phyloP scores from a whole-genome alignment of 2,329 filamentous ascomycete genomes.

The Cryphonectria parasitica region DNA sequence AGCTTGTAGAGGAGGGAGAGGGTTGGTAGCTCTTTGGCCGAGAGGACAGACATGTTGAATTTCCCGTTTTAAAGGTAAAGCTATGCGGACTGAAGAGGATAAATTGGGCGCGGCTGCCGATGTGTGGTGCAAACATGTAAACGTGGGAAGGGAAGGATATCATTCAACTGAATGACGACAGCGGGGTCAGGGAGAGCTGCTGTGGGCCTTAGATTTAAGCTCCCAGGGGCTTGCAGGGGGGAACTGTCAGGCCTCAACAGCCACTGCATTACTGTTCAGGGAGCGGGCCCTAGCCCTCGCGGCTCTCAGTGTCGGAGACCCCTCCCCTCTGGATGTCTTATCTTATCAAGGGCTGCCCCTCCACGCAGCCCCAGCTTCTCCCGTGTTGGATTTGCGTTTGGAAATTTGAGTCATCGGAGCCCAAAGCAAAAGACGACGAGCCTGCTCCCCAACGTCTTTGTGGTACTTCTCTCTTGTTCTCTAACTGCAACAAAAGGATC shows the following conservation, averaged over 20 bases:
- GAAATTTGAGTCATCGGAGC: slow-evolving; percentile 28
- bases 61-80: not conserved
- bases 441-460: not conserved
- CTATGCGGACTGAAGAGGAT: not conserved
- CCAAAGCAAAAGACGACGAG: not conserved
- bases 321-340: slow-evolving; percentile 13
- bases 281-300: slow-evolving; percentile 1
- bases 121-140: not conserved
- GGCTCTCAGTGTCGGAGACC: not conserved
- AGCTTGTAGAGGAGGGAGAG: slow-evolving; percentile 68
- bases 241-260: not conserved
- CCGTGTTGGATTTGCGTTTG: slow-evolving; percentile 15
- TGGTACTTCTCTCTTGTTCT: not conserved
- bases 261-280: not conserved
- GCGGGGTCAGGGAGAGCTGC: slow-evolving; percentile 20
- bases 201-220: slow-evolving; percentile 12
- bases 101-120: not conserved
- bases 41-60: slow-evolving; percentile 43
- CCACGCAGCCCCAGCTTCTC: not conserved
- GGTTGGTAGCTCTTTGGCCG: slow-evolving; percentile 62
- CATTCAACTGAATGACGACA: slow-evolving; percentile 22
- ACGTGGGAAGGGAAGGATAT: not conserved
- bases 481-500: not conserved
- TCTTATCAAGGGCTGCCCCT: slow-evolving; percentile 28
- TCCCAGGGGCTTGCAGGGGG: slow-evolving; percentile 17